These are phyloP conservation scores for Plectranthus barbatus DNA, from an alignment of 257 asterid species.

Conservation along the genomic window DNA sequence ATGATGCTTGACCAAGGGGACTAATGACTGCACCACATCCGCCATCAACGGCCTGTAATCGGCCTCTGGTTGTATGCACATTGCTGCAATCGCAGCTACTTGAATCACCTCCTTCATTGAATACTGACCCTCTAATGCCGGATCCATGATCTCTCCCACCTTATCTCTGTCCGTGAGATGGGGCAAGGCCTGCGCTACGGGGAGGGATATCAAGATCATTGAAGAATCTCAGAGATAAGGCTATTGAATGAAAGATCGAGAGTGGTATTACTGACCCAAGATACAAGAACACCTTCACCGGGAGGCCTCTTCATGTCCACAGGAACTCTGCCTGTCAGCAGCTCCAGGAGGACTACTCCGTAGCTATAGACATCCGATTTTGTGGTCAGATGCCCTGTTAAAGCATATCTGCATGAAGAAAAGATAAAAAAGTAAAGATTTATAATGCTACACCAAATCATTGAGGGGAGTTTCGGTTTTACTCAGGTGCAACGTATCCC, in stretches of 20 bases:
- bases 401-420: conserved; percentile 54
- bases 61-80: conserved; percentile 89
- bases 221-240: neutral
- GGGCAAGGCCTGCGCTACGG: conserved; percentile 61
- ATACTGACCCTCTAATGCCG: conserved; percentile 68
- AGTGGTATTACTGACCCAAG: conserved; percentile 56
- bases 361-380: conserved; percentile 95
- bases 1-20: conserved; percentile 62
- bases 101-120: conserved; percentile 82
- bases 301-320: conserved; percentile 86
- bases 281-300: conserved; percentile 82
- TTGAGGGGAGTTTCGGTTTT: conserved; percentile 7
- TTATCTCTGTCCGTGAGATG: conserved; percentile 76
- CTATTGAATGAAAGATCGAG: neutral
- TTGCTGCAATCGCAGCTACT: conserved; percentile 88
- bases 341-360: conserved; percentile 83
- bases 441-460: neutral
- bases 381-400: conserved; percentile 86
- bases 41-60: conserved; percentile 92
- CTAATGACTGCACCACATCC: conserved; percentile 83
- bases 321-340: conserved; percentile 87
- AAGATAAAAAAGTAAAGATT: neutral
- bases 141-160: conserved; percentile 80
- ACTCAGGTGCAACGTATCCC: conserved; percentile 98
- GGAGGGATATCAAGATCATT: neutral